Evolutionary conservation across 306 rosid genomes (phyloP), one percentile per base, ranked within the genome.

Genomic region (Malus fusca): DNA sequence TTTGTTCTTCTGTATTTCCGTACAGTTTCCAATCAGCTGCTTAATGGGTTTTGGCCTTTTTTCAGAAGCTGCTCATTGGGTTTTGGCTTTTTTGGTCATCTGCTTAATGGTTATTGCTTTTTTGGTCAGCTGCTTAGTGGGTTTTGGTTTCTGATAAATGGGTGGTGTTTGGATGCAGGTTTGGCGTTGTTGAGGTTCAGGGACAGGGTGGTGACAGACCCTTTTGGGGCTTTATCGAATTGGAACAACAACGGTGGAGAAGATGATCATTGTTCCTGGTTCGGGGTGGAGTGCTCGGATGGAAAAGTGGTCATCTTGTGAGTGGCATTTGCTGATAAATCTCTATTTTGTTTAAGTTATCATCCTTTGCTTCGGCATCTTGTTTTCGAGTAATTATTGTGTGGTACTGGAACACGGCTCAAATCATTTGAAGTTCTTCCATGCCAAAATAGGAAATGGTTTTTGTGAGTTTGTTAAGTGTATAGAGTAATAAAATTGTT

Each of bases 271-370:
- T 91, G 96, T 66, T 87, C 88, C 1, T 88, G 97, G 97, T 83
- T 84, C 21, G 97, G 98, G 4, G 88, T 89, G 12, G 88, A 91
- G 68, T 93, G 93, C 73, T 86, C 90, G 7, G 71, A 83, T 10
- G 92, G 90, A 81, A 83, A 86, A 72, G 90, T 89, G 19, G 80
- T 87, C 43, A 73, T 81, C 87, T 72, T 91, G 98, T 94, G 87
- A 87, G 98, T 72, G 69, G 65, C 2, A 43, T 66, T 48, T 21
- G 40, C 44, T 14, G 23, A 22, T 26, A 52, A 31, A 17, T 31
- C 3, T 31, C 14, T 8, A 31, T 23, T 13, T 26, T 61, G 33
- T 61, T 61, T 1, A 3, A 22, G 12, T 40, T 40, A 10, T 61
- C 0, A 61, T 61, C 11, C n/a, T 22, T 71, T 23, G n/a, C 30